Conservation (phyloP, 768 basidiomycete species). For the Trametes cubensis region DNA sequence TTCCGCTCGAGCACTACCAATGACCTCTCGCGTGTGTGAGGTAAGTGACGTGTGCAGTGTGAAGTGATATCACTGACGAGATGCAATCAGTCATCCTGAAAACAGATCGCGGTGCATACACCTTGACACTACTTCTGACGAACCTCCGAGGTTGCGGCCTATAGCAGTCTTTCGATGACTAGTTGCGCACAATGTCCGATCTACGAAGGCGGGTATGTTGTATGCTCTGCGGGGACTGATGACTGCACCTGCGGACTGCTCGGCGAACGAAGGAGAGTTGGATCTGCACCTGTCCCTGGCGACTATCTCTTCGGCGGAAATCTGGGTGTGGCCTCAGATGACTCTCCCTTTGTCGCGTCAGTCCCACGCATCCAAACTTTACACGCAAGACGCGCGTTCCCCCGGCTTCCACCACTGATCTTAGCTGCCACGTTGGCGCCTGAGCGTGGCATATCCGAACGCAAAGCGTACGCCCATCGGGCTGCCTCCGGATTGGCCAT, state of each 20-base stretch:
- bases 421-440: constrained; percentile 2
- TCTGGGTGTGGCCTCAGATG: constrained; percentile 2
- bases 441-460: background rate
- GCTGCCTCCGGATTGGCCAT: background rate
- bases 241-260: background rate
- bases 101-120: no score
- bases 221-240: background rate
- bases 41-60: background rate
- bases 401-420: constrained; percentile 3
- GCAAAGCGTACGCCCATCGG: background rate
- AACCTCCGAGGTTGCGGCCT: no score
- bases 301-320: background rate
- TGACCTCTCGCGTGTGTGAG: background rate
- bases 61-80: background rate
- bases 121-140: no score
- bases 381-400: background rate
- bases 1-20: no score
- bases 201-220: no score
- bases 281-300: constrained; percentile 7
- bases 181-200: no score
- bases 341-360: constrained; percentile 9
- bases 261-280: background rate
- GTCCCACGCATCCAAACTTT: constrained; percentile 7
- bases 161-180: no score
- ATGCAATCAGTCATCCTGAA: no score